phyloP scores from a whole-genome alignment of 140 eudicot genomes.

The Senecio squalidus region DNA sequence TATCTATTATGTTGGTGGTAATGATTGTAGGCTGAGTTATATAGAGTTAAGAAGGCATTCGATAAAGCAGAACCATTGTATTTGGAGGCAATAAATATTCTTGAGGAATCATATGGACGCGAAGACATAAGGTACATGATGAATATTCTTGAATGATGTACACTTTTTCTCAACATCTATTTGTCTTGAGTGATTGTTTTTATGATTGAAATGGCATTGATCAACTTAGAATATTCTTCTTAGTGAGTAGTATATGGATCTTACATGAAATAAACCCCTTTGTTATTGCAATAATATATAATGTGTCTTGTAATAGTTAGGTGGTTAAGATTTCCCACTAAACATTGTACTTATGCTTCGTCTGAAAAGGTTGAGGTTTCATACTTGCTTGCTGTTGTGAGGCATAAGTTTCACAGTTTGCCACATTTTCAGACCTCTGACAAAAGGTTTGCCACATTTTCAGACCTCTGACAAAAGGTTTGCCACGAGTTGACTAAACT shows the following conservation, averaged over 20 bases:
- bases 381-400: no score
- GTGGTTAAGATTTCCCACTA: neutral
- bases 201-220: no score
- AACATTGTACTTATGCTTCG: neutral
- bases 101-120: constrained; percentile 72
- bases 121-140: constrained; percentile 71
- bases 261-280: neutral
- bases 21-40: constrained; percentile 83
- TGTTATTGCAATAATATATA: neutral
- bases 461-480: no score
- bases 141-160: constrained; percentile 6
- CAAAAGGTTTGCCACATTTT: no score
- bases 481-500: no score
- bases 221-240: neutral
- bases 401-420: neutral
- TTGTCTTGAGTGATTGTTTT: no score
- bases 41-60: constrained; percentile 61
- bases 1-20: constrained; percentile 9
- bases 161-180: neutral
- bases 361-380: neutral
- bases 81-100: constrained; percentile 68
- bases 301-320: neutral
- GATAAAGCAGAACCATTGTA: constrained; percentile 88
- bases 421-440: no score
- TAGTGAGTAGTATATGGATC: neutral